Conservation (phyloP, 495 filamentous ascomycete species). For the Aspergillus avenaceus region DNA sequence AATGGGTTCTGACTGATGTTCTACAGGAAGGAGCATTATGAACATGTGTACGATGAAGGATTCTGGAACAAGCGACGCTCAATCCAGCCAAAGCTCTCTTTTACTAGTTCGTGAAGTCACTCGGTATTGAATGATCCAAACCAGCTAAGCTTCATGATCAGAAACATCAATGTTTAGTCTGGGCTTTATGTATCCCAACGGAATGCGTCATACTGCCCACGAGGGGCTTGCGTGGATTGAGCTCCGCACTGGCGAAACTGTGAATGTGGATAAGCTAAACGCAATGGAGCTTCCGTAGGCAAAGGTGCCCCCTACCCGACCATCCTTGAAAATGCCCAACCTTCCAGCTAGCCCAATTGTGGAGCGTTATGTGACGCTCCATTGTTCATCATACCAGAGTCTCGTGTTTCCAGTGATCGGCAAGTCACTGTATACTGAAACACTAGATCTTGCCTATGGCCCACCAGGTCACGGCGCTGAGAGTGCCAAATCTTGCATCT, state of each 20-base stretch:
- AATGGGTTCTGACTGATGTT: too few species aligned
- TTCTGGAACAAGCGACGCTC: too few species aligned
- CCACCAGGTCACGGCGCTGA: background rate
- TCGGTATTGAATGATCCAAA: too few species aligned
- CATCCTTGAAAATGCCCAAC: background rate
- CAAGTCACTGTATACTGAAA: constrained; percentile 10
- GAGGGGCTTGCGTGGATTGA: constrained; percentile 12
- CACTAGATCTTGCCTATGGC: constrained; percentile 15
- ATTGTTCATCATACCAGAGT: constrained; percentile 10
- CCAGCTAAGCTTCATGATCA: too few species aligned
- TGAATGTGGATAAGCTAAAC: constrained; percentile 9
- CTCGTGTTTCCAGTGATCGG: constrained; percentile 17
- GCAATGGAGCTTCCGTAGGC: constrained; percentile 5
- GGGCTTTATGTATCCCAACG: background rate
- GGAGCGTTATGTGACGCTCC: constrained; percentile 7
- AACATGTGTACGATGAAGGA: too few species aligned
- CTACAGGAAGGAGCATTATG: too few species aligned
- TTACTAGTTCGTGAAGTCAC: too few species aligned
- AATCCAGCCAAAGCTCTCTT: too few species aligned
- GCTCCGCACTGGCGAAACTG: constrained; percentile 5
- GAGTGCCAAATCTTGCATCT: constrained; percentile 16
- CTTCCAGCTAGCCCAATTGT: background rate
- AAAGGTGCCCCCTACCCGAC: background rate
- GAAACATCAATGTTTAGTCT: background rate
- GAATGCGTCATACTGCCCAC: background rate